Percentiles rank a stretch among this genome's conserved stretches.
Evolutionary conservation across 2,329 filamentous ascomycete genomes (phyloP).

Genomic region (Paracamarosporium sp.): DNA sequence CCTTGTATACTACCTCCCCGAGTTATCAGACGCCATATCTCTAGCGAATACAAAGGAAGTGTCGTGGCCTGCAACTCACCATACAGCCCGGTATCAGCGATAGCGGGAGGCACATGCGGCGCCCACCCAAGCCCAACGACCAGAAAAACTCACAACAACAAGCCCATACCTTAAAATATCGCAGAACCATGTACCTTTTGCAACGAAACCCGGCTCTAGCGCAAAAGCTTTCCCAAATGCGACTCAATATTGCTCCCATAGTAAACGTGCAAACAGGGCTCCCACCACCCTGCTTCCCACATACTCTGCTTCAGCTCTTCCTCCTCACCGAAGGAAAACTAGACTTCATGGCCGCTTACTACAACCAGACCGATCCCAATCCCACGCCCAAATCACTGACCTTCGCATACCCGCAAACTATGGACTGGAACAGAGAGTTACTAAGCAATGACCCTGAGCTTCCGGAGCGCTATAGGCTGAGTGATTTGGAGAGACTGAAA

Average conservation of each 20-base stretch:
- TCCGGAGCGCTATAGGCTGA: slow-evolving; percentile 34
- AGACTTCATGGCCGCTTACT: slow-evolving; percentile 73
- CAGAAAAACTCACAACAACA: slow-evolving; percentile 14
- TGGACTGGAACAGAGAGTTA: slow-evolving; percentile 63
- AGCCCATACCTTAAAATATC: slow-evolving; percentile 8
- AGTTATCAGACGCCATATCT: not conserved
- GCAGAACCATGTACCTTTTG: slow-evolving; percentile 16
- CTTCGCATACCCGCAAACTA: slow-evolving; percentile 70
- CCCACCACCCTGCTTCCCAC: slow-evolving; percentile 71
- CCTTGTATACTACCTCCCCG: slow-evolving; percentile 10
- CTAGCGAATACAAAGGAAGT: not conserved
- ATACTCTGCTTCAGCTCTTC: slow-evolving; percentile 73
- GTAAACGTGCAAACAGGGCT: slow-evolving; percentile 64
- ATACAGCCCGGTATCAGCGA: slow-evolving; percentile 4
- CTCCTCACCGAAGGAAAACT: slow-evolving; percentile 75
- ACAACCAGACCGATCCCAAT: slow-evolving; percentile 67
- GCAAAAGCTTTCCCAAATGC: slow-evolving; percentile 70
- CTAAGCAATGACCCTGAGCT: slow-evolving; percentile 32
- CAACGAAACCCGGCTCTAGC: slow-evolving; percentile 57
- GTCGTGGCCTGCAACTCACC: not conserved
- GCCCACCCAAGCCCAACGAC: slow-evolving; percentile 7
- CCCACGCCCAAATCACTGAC: slow-evolving; percentile 11
- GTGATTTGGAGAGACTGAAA: slow-evolving; percentile 47
- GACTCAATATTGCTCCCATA: slow-evolving; percentile 70
- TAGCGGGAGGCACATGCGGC: not conserved